These are phyloP conservation scores for Phytophthora litchii DNA, from an alignment of 352 stramenopile species.

Conservation along the genomic window DNA sequence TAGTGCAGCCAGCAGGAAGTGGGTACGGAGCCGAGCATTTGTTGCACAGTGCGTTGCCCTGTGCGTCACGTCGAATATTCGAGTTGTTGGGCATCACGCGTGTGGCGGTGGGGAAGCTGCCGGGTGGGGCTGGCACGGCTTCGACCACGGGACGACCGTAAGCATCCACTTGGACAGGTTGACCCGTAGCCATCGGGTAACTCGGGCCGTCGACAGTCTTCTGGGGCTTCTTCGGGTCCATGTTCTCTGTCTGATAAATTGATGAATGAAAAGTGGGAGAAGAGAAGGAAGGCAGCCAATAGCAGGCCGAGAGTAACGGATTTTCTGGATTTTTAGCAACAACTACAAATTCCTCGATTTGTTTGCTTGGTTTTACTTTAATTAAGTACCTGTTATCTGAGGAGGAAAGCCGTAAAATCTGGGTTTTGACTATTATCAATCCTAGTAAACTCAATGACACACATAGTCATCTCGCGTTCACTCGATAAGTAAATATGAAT, in stretches of 20 bases:
- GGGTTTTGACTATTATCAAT: too few species aligned
- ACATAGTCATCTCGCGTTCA: too few species aligned
- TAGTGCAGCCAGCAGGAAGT: constrained; percentile 67
- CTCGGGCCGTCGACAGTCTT: constrained; percentile 26
- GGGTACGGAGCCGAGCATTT: constrained; percentile 76
- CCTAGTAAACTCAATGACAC: too few species aligned
- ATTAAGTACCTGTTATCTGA: too few species aligned
- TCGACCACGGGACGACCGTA: constrained; percentile 58
- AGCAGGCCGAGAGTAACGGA: not conserved
- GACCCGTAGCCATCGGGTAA: constrained; percentile 36
- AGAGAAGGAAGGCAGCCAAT: constrained; percentile 10
- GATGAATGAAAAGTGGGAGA: constrained; percentile 13
- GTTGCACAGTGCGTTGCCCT: constrained; percentile 78
- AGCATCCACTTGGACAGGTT: constrained; percentile 47
- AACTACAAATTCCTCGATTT: too few species aligned
- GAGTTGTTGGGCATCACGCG: constrained; percentile 64
- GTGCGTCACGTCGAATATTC: constrained; percentile 67
- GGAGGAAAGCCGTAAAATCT: too few species aligned
- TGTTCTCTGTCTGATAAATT: constrained; percentile 9
- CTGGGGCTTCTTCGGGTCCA: constrained; percentile 36
- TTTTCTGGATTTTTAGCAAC: constrained; percentile 15
- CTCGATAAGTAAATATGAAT: too few species aligned
- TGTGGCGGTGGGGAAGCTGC: constrained; percentile 23
- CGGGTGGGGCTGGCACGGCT: constrained; percentile 35
- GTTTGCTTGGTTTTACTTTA: too few species aligned